Conservation (phyloP, 805 yeast species). For the Cyberlindnera suaveolens region DNA sequence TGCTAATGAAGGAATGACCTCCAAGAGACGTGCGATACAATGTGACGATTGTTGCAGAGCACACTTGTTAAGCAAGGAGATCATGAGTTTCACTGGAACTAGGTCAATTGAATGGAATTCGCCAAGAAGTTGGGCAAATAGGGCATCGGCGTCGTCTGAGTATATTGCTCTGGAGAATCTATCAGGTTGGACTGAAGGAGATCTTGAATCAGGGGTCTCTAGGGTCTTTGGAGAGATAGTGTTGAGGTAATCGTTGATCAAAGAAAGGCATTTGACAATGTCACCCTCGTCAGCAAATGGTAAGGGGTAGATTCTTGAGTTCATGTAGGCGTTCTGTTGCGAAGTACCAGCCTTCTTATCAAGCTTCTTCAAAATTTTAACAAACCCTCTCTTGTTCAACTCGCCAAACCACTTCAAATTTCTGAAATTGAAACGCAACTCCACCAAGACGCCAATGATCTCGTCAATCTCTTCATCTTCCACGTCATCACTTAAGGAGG, state of each 20-base stretch:
- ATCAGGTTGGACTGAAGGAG: conserved; percentile 17
- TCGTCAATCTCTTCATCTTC: conserved; percentile 53
- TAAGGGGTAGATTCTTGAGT: conserved; percentile 63
- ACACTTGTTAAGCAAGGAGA: conserved; percentile 61
- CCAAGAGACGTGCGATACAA: conserved; percentile 54
- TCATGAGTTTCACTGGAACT: conserved; percentile 47
- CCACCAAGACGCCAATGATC: conserved; percentile 60
- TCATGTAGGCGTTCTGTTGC: conserved; percentile 50
- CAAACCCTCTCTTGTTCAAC: conserved; percentile 82
- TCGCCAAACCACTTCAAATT: conserved; percentile 94
- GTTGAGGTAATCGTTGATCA: conserved; percentile 46
- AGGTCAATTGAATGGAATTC: conserved; percentile 39
- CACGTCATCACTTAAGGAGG: conserved; percentile 33
- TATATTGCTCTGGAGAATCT: conserved; percentile 24
- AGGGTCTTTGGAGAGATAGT: conserved; percentile 40
- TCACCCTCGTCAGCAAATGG: conserved; percentile 72
- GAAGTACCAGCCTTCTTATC: conserved; percentile 74
- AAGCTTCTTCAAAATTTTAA: conserved; percentile 81
- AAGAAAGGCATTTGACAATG: conserved; percentile 44
- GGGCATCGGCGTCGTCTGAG: conserved; percentile 37
- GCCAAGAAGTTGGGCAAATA: conserved; percentile 39
- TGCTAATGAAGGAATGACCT: conserved; percentile 42
- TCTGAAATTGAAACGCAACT: conserved; percentile 66
- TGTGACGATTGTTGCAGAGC: conserved; percentile 47
- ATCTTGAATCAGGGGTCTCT: conserved; percentile 3